Base-by-base conservation (phyloP, 2,329 filamentous ascomycete species). In the Fusarium pseudoanthophilum region DNA sequence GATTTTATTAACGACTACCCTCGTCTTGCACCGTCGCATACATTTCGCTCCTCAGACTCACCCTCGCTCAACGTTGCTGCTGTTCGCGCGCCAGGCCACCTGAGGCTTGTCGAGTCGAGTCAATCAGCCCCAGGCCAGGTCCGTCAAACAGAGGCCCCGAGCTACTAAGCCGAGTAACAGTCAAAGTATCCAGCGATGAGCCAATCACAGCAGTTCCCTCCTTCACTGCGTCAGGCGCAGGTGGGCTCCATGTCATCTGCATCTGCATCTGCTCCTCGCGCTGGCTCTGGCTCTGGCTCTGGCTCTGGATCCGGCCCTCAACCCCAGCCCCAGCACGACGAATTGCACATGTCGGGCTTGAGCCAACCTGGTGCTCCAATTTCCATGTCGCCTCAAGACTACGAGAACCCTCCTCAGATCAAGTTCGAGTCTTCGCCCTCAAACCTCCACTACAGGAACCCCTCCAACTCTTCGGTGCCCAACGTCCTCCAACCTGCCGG, bases 401-500 rank as follows among this genome's bases (percentile, higher is more conserved):
- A 85, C 80, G 82, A 88, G 73, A 87, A 84, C 78, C 80, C 82
- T 60, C 85, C 86, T 67, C 86, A 88, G 76, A 86, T 87, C 80
- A 87, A 87, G 79, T 83, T 88, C 71, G 85, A 88, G 16, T 83
- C 86, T 67, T 75, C 83, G 65, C 75, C 80, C 59, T 78, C 82
- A 69, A 82, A 82, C 67, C 77, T 82, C 30, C 84, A 84, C 67
- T 84, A 84, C 77, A 80, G 82, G 64, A 74, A 84, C 77, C 79
- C 82, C 59, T 75, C 76, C 71, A 76, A 81, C 53, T 84, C 83
- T 64, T 79, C 84, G 72, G 87, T 90, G 67, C 88, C 88, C 77
- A 89, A 89, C 82, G 84, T 89, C 62, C 84, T 90, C 71, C 88
- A 90, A 79, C 89, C 89, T 42, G 88, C 88, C 63, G 86, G 86